Evolutionary conservation across 2,329 filamentous ascomycete species (phyloP).

Genomic region (Akanthomyces lecanii): DNA sequence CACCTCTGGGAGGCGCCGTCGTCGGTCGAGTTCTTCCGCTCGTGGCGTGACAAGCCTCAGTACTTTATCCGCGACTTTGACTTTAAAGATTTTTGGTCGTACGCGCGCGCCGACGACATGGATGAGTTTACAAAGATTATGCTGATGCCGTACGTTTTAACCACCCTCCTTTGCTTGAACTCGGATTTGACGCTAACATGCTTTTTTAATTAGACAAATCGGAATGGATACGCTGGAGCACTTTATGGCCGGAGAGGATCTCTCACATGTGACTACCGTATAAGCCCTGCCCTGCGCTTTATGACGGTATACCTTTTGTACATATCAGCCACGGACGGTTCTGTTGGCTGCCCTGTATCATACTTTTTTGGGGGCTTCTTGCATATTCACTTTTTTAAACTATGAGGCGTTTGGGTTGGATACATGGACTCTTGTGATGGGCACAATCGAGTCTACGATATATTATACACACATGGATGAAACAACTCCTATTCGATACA

Average conservation of each 20-base stretch:
- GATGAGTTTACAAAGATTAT: conserved; percentile 38
- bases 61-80: conserved; percentile 32
- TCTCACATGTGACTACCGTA: conserved; percentile 12
- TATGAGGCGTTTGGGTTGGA: neutral
- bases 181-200: neutral
- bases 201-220: conserved; percentile 27
- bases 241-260: conserved; percentile 31
- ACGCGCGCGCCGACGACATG: conserved; percentile 33
- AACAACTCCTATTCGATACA: too few species aligned
- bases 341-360: neutral
- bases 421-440: neutral
- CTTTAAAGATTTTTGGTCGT: conserved; percentile 35
- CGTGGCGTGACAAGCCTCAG: conserved; percentile 41
- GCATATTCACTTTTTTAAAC: neutral
- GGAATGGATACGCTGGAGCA: conserved; percentile 34
- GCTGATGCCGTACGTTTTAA: conserved; percentile 33
- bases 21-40: conserved; percentile 39
- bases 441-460: neutral
- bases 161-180: too few species aligned
- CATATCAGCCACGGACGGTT: neutral
- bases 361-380: neutral
- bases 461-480: too few species aligned
- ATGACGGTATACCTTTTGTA: neutral
- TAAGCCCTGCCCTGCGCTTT: neutral
- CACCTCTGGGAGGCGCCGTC: conserved; percentile 41